Base-by-base conservation (phyloP, 2,329 filamentous ascomycete species). In the Ambrosiella xylebori region DNA sequence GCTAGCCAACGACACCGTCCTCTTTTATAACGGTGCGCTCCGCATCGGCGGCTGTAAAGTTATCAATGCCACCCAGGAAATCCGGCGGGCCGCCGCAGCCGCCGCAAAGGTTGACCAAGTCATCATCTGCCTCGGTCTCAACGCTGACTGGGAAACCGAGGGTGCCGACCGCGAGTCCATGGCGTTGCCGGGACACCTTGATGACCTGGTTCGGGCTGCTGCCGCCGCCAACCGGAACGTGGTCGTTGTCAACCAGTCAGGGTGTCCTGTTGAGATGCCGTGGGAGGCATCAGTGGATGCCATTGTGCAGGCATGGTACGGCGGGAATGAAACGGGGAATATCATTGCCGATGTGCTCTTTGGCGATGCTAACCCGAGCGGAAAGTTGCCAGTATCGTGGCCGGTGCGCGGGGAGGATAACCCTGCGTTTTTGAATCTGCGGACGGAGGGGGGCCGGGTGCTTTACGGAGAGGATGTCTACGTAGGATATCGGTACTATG, bases 271-370 rank as follows among this genome's bases (percentile, higher is more conserved):
- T 27, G 74, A 77, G 57, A 84, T 88, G 82, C 83, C 84, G 0
- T 87, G 83, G 83, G 73, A 79, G 1, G 66, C 72, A 13, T 69
- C 75, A 38, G 61, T 63, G 47, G 60, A 60, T 27, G 79, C 81
- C 1, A 71, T 90, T 1, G 66, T 89, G 1, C 85, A 91, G 65
- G 86, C 86, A 7, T 93, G 86, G 86, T 93, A 89, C 65, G 85
- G 86, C 61, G 87, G 88, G n/a, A 88, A 93, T 65, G 87, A 93
- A 71, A 85, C 84, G 4, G 88, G 87, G 5, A 88, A 90, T 65
- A 83, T 82, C 9, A 84, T 94, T 61, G 86, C 85, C 0, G 86
- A 91, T 63, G 76, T 91, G 1, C 73, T 91, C 15, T 86, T 87
- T 62, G 87, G 86, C 53, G 78, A 83, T 61, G 76, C 79, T 52